Conservation (phyloP, 306 rosid species). For the Cicer yamashitae region DNA sequence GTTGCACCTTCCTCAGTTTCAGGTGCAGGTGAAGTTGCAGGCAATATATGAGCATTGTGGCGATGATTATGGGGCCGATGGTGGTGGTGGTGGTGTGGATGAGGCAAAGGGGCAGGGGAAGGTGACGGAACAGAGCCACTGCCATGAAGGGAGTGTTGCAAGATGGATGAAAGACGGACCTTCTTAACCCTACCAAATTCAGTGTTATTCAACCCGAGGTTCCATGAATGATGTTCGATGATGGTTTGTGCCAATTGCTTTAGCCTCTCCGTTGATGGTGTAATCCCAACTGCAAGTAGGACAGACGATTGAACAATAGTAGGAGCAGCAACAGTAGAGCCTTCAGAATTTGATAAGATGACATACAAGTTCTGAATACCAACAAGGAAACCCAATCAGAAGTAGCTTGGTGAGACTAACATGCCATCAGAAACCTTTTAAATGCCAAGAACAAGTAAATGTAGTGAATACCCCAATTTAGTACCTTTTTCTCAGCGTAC, state of each 20-base stretch:
- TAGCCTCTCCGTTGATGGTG: slow-evolving; percentile 67
- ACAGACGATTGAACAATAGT: slow-evolving; percentile 75
- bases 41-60: slow-evolving; percentile 52
- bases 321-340: slow-evolving; percentile 78
- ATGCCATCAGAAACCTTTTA: slow-evolving; percentile 35
- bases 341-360: slow-evolving; percentile 67
- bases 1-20: slow-evolving; percentile 43
- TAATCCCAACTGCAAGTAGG: slow-evolving; percentile 69
- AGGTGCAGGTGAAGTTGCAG: slow-evolving; percentile 53
- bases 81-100: slow-evolving; percentile 56
- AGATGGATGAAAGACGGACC: slow-evolving; percentile 79
- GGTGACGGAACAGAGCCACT: slow-evolving; percentile 62
- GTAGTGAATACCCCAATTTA: slow-evolving; percentile 9
- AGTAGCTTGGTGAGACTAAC: slow-evolving; percentile 33
- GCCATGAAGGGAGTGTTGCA: slow-evolving; percentile 76
- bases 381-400: slow-evolving; percentile 48
- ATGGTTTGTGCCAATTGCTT: slow-evolving; percentile 90
- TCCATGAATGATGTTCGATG: slow-evolving; percentile 61
- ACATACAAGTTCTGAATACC: slow-evolving; percentile 74
- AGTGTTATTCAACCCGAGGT: slow-evolving; percentile 90
- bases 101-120: slow-evolving; percentile 73
- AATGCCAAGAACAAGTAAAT: background rate
- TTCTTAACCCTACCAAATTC: slow-evolving; percentile 90
- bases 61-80: slow-evolving; percentile 46
- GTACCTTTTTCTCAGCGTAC: background rate